phyloP scores from a whole-genome alignment of 2,329 filamentous ascomycete genomes.

The Penicillium sp. region DNA sequence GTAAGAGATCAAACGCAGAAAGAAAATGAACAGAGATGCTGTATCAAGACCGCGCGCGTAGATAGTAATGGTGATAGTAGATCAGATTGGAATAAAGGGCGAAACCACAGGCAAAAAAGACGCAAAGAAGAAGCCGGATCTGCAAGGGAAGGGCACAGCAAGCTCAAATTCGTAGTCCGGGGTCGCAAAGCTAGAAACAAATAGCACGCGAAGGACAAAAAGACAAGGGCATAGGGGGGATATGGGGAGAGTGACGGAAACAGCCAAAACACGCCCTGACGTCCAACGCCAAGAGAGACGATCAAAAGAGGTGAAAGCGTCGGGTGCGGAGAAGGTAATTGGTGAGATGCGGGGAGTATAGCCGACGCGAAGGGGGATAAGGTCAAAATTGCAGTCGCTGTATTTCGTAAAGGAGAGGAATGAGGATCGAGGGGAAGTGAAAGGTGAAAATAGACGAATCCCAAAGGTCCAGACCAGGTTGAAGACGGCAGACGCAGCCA shows the following conservation, averaged over 20 bases:
- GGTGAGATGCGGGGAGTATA: not conserved
- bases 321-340: conserved; percentile 18
- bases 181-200: conserved; percentile 5
- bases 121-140: conserved; percentile 11
- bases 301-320: conserved; percentile 30
- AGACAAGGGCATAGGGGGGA: conserved; percentile 31
- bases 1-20: conserved; percentile 8
- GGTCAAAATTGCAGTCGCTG: conserved; percentile 16
- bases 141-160: conserved; percentile 12
- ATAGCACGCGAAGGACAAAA: conserved; percentile 11
- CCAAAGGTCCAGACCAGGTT: not conserved
- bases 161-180: conserved; percentile 18
- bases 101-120: not conserved
- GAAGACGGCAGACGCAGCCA: conserved; percentile 13
- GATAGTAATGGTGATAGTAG: not conserved
- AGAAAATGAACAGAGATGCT: conserved; percentile 9
- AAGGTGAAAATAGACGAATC: not conserved
- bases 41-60: conserved; percentile 4
- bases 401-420: conserved; percentile 19
- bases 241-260: conserved; percentile 10
- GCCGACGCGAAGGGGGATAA: conserved; percentile 9
- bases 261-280: conserved; percentile 40
- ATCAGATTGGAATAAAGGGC: conserved; percentile 1
- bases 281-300: conserved; percentile 40
- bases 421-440: not conserved